Evolutionary conservation across 495 filamentous ascomycete species (phyloP), one percentile per base, ranked within the genome.

Genomic region (Patellaria atrata): DNA sequence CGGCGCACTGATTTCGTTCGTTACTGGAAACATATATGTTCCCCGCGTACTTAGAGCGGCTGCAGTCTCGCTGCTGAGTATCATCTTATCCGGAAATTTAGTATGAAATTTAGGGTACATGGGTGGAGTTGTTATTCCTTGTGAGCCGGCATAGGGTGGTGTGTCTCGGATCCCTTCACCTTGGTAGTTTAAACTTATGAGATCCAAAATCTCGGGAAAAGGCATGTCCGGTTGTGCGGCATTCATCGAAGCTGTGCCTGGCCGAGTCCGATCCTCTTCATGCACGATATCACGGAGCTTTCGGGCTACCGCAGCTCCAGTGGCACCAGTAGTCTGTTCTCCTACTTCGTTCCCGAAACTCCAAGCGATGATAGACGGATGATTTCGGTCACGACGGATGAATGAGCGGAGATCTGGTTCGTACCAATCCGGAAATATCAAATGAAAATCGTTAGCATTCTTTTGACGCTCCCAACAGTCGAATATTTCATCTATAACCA

Each of bases 331-430:
- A 11, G 37, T 20, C 28, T 67, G 61, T 38, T 69, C 61, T 13
- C 40, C 22, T 5, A 69, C 46, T 40, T 67, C 64, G 37, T 69
- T 69, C 4, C 65, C 65, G 39, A 59, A 48, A 26, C 55, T 58
- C 62, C 62, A 69, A 2, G 54, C 56, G 8, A 65, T 57, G 10
- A 69, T 47, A 11, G 64, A 65, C 5, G 65, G 62, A 35, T 69
- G 64, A 44, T 69, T 69, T 5, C 62, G 56, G 32, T 69, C 65
- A 4, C 63, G 57, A 3, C 61, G 55, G 30, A 67, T 38, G 28
- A 67, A 65, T 1, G 44, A 37, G 0, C 64, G 58, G 5, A 67
- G 54, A 38, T 69, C 61, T 3, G 56, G 46, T 46, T 67, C 62
- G 33, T 57, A 50, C 64, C 65, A 69, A 35, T 63, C 59, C 0